A percentile compares a stretch with the other conserved stretches of the same genome.
These are phyloP conservation scores for Fusarium concolor DNA, from an alignment of 2,329 filamentous ascomycete genomes.

Conservation along the genomic window DNA sequence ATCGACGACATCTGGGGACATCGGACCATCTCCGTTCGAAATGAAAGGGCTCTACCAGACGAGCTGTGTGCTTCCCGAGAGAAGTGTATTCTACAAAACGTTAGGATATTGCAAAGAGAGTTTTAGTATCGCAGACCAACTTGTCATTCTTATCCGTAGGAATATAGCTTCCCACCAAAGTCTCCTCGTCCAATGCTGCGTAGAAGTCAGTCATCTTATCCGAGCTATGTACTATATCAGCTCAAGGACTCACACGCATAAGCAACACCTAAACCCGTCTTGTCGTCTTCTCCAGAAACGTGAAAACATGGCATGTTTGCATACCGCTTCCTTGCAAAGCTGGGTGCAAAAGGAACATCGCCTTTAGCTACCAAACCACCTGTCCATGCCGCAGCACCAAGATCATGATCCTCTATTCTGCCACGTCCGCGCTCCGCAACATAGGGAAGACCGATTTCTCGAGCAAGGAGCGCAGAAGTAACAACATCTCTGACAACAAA, in stretches of 20 bases:
- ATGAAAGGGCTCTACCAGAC: constrained; percentile 32
- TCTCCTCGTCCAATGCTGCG: constrained; percentile 51
- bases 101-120: neutral
- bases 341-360: constrained; percentile 51
- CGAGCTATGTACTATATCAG: neutral
- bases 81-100: constrained; percentile 32
- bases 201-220: constrained; percentile 10
- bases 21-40: constrained; percentile 53
- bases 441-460: constrained; percentile 43
- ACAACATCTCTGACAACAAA: constrained; percentile 52
- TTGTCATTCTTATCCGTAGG: constrained; percentile 56
- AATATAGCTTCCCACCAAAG: constrained; percentile 56
- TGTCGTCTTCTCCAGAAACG: constrained; percentile 54
- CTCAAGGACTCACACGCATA: constrained; percentile 57
- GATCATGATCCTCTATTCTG: constrained; percentile 39
- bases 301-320: constrained; percentile 56
- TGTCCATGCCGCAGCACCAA: constrained; percentile 54
- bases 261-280: constrained; percentile 55
- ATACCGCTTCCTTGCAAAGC: constrained; percentile 42
- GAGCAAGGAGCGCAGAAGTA: constrained; percentile 40
- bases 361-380: constrained; percentile 56
- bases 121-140: constrained; percentile 45
- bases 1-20: constrained; percentile 59
- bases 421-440: constrained; percentile 39
- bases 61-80: constrained; percentile 33